Evolutionary conservation across 192 early-diverging fungal species (phyloP).

Genomic region (Haplosporangium gracile): DNA sequence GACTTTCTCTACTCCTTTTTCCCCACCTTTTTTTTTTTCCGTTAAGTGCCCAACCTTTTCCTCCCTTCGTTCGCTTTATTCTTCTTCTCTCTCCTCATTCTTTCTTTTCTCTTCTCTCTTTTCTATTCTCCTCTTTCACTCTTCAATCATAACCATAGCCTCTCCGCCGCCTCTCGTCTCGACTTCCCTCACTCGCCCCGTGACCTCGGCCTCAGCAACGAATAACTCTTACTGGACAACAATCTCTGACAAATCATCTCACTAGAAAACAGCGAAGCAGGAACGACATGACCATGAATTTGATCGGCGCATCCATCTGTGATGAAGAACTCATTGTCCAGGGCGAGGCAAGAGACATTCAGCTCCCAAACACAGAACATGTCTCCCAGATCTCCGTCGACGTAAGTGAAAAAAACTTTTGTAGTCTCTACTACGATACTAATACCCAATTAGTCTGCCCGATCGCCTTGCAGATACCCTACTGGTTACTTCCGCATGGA

Average conservation of each 20-base stretch:
- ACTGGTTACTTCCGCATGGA: constrained; percentile 43
- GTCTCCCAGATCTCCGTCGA: constrained; percentile 93
- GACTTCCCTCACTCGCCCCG: not conserved
- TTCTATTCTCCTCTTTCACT: not conserved
- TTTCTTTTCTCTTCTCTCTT: not conserved
- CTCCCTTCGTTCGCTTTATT: not conserved
- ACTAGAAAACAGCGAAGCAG: not conserved
- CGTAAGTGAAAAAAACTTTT: constrained; percentile 59
- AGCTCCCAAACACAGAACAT: constrained; percentile 86
- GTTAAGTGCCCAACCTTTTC: not conserved
- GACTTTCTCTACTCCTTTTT: not conserved
- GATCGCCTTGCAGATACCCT: not conserved
- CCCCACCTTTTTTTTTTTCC: not conserved
- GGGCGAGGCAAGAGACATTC: constrained; percentile 81
- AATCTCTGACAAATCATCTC: not conserved
- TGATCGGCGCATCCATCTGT: constrained; percentile 66
- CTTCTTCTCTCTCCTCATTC: not conserved
- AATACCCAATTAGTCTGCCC: not conserved
- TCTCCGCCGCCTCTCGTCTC: not conserved
- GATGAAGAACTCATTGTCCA: constrained; percentile 61
- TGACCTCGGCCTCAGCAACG: too few relatives aligned
- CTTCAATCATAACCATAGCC: not conserved
- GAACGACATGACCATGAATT: constrained; percentile 61
- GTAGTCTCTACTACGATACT: not conserved
- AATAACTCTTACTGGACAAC: too few relatives aligned